Percentiles rank a stretch among this genome's conserved stretches.
phyloP scores from a whole-genome alignment of 352 stramenopile genomes.

The Phytopythium mirpurense region DNA sequence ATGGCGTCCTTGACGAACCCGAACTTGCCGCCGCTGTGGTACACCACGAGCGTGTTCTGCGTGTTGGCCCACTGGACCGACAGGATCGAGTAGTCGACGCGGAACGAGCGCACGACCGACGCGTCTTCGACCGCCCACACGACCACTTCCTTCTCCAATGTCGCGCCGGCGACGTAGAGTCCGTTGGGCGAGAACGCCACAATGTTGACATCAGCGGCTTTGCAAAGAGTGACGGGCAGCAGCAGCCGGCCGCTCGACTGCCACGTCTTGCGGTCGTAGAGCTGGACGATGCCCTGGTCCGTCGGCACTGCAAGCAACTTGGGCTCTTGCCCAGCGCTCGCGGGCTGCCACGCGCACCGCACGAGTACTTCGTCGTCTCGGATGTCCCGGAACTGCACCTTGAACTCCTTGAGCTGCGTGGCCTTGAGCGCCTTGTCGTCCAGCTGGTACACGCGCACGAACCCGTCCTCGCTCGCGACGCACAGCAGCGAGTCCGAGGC shows the following conservation, averaged over 20 bases:
- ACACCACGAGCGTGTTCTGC: conserved; percentile 49
- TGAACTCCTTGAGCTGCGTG: conserved; percentile 39
- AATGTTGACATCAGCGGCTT: conserved; percentile 56
- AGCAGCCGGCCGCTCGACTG: conserved; percentile 29
- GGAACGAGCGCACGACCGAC: conserved; percentile 49
- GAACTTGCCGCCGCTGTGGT: conserved; percentile 54
- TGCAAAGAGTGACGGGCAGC: conserved; percentile 49
- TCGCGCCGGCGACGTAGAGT: conserved; percentile 62
- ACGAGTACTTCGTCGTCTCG: conserved; percentile 56
- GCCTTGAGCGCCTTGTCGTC: conserved; percentile 32
- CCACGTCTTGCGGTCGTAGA: conserved; percentile 52
- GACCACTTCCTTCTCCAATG: conserved; percentile 67
- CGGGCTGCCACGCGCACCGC: conserved; percentile 60
- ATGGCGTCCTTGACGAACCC: conserved; percentile 66
- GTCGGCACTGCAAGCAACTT: conserved; percentile 52
- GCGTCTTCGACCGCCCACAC: conserved; percentile 56
- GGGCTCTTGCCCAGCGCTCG: conserved; percentile 8
- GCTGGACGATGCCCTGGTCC: conserved; percentile 63
- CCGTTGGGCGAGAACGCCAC: conserved; percentile 77
- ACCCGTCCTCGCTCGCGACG: conserved; percentile 60
- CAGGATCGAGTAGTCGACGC: conserved; percentile 48
- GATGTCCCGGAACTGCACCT: conserved; percentile 55
- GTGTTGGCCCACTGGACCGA: conserved; percentile 54
- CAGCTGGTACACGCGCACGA: conserved; percentile 62
- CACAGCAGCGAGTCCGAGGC: conserved; percentile 57